Percentiles rank a stretch among this genome's conserved stretches.
Evolutionary conservation across 805 yeast species (phyloP).

Genomic region (Brettanomyces bruxellensis): DNA sequence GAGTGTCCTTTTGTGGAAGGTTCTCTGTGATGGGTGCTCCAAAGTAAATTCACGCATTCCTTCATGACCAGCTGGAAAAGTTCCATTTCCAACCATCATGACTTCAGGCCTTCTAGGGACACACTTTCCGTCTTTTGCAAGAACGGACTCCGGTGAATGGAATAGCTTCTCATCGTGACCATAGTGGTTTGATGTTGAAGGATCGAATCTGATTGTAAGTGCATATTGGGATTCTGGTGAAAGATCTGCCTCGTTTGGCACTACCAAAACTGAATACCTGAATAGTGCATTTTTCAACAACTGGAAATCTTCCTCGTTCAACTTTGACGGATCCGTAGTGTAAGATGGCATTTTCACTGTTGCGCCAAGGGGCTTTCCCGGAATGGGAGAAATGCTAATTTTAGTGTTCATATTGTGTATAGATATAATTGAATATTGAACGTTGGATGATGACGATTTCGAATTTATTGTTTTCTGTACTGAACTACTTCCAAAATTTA

Average conservation of each 20-base stretch:
- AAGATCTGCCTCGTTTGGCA: conserved; percentile 62
- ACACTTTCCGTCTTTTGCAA: conserved; percentile 71
- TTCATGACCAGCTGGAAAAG: conserved; percentile 36
- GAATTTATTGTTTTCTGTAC: too few relatives aligned
- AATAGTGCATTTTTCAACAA: conserved; percentile 55
- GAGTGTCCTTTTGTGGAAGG: conserved; percentile 65
- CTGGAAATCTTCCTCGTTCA: conserved; percentile 58
- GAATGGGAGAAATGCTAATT: not conserved
- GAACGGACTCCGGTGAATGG: conserved; percentile 55
- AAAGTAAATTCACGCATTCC: conserved; percentile 43
- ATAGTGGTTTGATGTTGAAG: conserved; percentile 56
- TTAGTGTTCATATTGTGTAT: too few relatives aligned
- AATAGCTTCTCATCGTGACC: conserved; percentile 77
- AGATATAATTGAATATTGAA: too few relatives aligned
- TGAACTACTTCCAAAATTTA: too few relatives aligned
- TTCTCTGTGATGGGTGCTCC: conserved; percentile 78
- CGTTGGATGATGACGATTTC: too few relatives aligned
- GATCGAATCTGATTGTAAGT: conserved; percentile 72
- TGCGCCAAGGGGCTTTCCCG: conserved; percentile 50
- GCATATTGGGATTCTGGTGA: conserved; percentile 68
- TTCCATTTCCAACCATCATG: conserved; percentile 81
- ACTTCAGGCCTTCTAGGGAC: conserved; percentile 84
- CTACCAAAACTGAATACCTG: conserved; percentile 60
- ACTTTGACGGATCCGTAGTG: conserved; percentile 63
- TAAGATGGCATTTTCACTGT: conserved; percentile 53